A percentile compares a stretch with the other conserved stretches of the same genome.
phyloP scores from a whole-genome alignment of 2,329 filamentous ascomycete species.

The Pyrenophora tritici-repentis region DNA sequence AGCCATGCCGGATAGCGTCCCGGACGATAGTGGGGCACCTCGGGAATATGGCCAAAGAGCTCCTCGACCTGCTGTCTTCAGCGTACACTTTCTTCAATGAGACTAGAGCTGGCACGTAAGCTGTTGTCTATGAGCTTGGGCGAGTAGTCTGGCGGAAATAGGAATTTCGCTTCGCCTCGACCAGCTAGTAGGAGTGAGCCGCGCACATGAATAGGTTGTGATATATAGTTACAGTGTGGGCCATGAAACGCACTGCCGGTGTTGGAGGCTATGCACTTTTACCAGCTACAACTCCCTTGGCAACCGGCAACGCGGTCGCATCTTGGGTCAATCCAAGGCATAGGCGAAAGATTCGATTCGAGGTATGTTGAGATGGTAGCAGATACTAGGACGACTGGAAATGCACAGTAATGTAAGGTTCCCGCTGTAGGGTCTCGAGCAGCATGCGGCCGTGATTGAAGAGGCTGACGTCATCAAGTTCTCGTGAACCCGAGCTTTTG shows the following conservation, averaged over 20 bases:
- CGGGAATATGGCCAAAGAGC: conserved; percentile 11
- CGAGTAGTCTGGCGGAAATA: conserved; percentile 12
- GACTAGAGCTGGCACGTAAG: not conserved
- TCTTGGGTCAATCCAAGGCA: no score
- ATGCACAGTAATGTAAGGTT: no score
- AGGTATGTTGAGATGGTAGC: no score
- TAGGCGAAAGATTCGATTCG: no score
- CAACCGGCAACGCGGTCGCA: no score
- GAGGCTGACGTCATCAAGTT: conserved; percentile 4
- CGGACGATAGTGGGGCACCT: conserved; percentile 17
- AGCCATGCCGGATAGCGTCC: conserved; percentile 15
- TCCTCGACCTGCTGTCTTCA: conserved; percentile 9
- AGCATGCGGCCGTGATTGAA: not conserved
- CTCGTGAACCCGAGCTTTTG: not conserved
- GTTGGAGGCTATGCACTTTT: no score
- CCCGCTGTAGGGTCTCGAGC: not conserved
- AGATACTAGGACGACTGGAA: no score
- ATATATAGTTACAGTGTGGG: not conserved
- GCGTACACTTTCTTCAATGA: not conserved
- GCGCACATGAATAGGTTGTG: not conserved
- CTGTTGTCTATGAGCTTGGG: not conserved
- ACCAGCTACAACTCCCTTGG: no score
- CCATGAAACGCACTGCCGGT: no score
- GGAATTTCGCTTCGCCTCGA: not conserved
- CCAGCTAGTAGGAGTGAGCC: not conserved